A percentile compares a stretch with the other conserved stretches of the same genome.
Evolutionary conservation across 2,329 filamentous ascomycete species (phyloP).

Genomic region (Botrytis squamosa): DNA sequence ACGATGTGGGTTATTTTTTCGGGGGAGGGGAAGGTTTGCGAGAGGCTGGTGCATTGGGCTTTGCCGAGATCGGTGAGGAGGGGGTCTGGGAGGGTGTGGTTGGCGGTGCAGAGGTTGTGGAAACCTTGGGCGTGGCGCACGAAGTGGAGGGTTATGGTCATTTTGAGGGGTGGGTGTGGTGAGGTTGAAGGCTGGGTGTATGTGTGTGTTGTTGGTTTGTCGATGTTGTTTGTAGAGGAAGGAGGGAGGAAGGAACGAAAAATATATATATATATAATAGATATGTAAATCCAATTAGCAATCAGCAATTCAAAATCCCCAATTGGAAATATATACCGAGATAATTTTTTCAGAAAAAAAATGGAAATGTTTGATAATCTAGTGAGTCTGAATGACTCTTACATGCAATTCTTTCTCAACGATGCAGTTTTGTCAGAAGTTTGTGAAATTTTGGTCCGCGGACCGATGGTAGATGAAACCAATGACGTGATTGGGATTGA

Average conservation of each 20-base stretch:
- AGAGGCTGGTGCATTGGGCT: slow-evolving; percentile 67
- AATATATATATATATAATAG: background rate
- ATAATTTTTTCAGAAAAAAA: background rate
- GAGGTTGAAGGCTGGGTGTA: no score
- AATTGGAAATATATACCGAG: background rate
- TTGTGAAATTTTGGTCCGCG: background rate
- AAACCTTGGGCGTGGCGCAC: slow-evolving; percentile 75
- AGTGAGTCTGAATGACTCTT: background rate
- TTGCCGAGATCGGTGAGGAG: slow-evolving; percentile 73
- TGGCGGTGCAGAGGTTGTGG: slow-evolving; percentile 72
- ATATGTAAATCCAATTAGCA: background rate
- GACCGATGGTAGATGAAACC: background rate
- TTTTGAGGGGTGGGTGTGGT: background rate
- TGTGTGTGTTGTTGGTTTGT: background rate
- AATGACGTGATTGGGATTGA: background rate
- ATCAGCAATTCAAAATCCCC: background rate
- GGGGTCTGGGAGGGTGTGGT: slow-evolving; percentile 75
- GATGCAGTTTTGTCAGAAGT: background rate
- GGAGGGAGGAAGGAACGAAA: background rate
- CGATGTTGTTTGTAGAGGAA: background rate
- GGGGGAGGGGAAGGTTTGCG: slow-evolving; percentile 62
- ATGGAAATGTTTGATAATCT: background rate
- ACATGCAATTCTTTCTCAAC: background rate
- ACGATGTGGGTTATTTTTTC: slow-evolving; percentile 66
- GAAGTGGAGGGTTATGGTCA: slow-evolving; percentile 54